phyloP scores from a whole-genome alignment of 495 filamentous ascomycete genomes.

The Penicillium ochrochloron region DNA sequence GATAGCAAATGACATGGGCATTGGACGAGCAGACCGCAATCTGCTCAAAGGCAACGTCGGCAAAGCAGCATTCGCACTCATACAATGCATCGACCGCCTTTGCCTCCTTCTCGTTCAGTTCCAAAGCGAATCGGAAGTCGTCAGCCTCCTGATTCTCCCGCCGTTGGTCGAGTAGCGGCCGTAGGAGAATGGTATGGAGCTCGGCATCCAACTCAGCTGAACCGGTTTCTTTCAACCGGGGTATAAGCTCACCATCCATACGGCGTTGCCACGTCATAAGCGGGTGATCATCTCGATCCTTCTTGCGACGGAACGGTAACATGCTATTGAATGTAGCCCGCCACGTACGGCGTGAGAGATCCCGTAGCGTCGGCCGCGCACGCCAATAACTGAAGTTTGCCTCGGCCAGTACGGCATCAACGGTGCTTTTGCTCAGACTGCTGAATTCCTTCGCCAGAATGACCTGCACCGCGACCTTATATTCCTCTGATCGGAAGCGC shows the following conservation, averaged over 20 bases:
- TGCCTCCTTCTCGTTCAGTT: slow-evolving; percentile 77
- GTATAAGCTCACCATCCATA: slow-evolving; percentile 50
- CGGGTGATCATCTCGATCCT: slow-evolving; percentile 63
- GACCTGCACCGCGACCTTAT: slow-evolving; percentile 71
- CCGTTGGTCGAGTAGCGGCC: slow-evolving; percentile 60
- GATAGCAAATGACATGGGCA: slow-evolving; percentile 84
- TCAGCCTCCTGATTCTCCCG: slow-evolving; percentile 60
- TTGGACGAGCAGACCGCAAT: slow-evolving; percentile 72
- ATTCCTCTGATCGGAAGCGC: slow-evolving; percentile 71
- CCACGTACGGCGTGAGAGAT: slow-evolving; percentile 83
- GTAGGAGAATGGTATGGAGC: slow-evolving; percentile 68
- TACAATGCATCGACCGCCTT: slow-evolving; percentile 69
- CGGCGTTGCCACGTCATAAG: slow-evolving; percentile 67
- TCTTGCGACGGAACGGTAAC: slow-evolving; percentile 67
- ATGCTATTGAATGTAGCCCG: slow-evolving; percentile 77
- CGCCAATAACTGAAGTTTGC: slow-evolving; percentile 83
- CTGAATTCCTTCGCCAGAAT: slow-evolving; percentile 78
- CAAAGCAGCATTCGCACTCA: slow-evolving; percentile 92
- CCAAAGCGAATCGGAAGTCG: slow-evolving; percentile 67
- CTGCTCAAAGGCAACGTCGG: slow-evolving; percentile 77
- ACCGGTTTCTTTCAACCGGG: slow-evolving; percentile 70
- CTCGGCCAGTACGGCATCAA: slow-evolving; percentile 89
- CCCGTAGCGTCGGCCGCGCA: slow-evolving; percentile 73
- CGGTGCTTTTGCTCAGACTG: slow-evolving; percentile 73
- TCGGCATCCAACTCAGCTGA: slow-evolving; percentile 81